Evolutionary conservation across 2,329 filamentous ascomycete genomes (phyloP).

Genomic region (Penicillium capsulatum): DNA sequence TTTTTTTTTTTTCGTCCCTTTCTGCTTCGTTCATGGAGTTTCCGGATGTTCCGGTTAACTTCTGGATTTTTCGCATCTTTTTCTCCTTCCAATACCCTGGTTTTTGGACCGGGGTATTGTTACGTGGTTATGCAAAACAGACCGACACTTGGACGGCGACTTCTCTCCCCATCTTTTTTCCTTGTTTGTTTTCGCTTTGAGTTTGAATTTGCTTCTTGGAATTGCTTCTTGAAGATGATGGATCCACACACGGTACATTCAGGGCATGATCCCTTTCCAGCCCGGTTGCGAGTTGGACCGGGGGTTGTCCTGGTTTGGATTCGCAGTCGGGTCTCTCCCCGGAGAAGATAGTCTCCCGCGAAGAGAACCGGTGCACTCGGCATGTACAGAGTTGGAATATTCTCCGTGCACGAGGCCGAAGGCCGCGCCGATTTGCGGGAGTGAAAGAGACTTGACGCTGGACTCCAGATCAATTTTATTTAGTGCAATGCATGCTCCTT

Average conservation of each 20-base stretch:
- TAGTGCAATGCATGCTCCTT: conserved; percentile 9
- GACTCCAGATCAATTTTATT: conserved; percentile 19
- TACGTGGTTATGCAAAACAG: conserved; percentile 42
- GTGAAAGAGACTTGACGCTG: conserved; percentile 14
- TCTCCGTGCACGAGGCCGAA: conserved; percentile 15
- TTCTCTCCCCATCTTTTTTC: conserved; percentile 12
- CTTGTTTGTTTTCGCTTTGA: conserved; percentile 20
- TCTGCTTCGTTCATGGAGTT: too few species aligned
- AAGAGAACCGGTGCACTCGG: too few species aligned
- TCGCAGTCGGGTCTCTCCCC: conserved; percentile 13
- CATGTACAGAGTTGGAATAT: conserved; percentile 24
- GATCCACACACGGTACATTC: conserved; percentile 7
- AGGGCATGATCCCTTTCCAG: conserved; percentile 21
- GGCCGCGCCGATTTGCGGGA: conserved; percentile 11
- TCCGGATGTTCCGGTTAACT: conserved; percentile 17
- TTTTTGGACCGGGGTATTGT: conserved; percentile 22
- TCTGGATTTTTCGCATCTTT: conserved; percentile 6
- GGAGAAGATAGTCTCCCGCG: conserved; percentile 1
- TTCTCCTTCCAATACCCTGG: conserved; percentile 34
- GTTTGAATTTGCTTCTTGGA: conserved; percentile 38
- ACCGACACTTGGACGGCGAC: conserved; percentile 36
- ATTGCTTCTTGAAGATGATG: conserved; percentile 39
- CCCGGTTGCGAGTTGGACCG: conserved; percentile 14
- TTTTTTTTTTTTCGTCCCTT: conserved; percentile 7
- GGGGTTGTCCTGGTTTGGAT: conserved; percentile 16